These are phyloP conservation scores for Penicillium argentinense DNA, from an alignment of 495 filamentous ascomycete genomes.

Conservation along the genomic window DNA sequence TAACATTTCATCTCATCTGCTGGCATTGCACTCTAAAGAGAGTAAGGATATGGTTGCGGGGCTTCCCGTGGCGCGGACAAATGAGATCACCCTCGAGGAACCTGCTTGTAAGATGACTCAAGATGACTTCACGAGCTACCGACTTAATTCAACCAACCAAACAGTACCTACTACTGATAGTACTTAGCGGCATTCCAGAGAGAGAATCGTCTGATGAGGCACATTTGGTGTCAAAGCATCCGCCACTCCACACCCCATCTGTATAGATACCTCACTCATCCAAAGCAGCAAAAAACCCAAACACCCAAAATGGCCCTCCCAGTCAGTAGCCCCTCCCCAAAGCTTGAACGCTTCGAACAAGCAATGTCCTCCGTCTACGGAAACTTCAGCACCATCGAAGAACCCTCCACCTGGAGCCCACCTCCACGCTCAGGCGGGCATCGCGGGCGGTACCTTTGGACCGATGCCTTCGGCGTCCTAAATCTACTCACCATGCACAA, in stretches of 20 bases:
- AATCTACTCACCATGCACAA: constrained; percentile 63
- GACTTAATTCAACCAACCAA: constrained; percentile 7
- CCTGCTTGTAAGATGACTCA: constrained; percentile 28
- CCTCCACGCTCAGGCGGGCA: constrained; percentile 58
- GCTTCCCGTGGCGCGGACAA: not conserved
- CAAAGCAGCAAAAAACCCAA: too few relatives aligned
- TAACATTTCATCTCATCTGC: too few relatives aligned
- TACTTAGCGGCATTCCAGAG: too few relatives aligned
- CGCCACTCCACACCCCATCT: too few relatives aligned
- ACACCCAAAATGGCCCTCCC: constrained; percentile 25
- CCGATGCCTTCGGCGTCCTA: constrained; percentile 67
- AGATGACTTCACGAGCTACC: constrained; percentile 32
- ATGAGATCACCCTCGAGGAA: constrained; percentile 31
- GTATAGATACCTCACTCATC: too few relatives aligned
- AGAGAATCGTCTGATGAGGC: too few relatives aligned
- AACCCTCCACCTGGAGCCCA: constrained; percentile 40
- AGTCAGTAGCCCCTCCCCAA: constrained; percentile 26
- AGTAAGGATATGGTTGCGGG: not conserved
- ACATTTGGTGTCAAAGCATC: too few relatives aligned
- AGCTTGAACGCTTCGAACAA: constrained; percentile 35
- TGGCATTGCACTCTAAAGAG: too few relatives aligned
- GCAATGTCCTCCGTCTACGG: constrained; percentile 45
- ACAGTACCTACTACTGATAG: too few relatives aligned
- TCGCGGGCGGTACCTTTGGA: constrained; percentile 67
- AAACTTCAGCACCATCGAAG: constrained; percentile 27